Percentiles rank a stretch among this genome's conserved stretches.
Evolutionary conservation across 140 eudicot genomes (phyloP).

Genomic region (Senecio squalidus): DNA sequence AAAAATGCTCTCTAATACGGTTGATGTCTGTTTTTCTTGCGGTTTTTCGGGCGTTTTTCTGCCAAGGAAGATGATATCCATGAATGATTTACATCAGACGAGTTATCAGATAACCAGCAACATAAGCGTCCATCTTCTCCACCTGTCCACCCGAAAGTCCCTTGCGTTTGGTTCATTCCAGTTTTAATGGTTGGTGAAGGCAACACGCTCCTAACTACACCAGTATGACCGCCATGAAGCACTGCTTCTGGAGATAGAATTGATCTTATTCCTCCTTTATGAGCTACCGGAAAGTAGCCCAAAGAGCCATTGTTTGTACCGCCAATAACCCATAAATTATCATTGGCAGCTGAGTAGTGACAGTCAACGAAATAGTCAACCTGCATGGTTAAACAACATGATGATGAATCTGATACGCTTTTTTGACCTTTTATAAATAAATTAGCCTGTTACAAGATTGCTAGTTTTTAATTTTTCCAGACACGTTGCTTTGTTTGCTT

Average conservation of each 20-base stretch:
- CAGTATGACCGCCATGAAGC: constrained; percentile 86
- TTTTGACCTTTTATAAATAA: no score
- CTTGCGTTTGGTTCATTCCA: constrained; percentile 37
- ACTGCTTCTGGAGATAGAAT: constrained; percentile 80
- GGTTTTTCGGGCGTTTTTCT: constrained; percentile 42
- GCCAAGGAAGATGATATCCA: constrained; percentile 71
- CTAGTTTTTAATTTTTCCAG: no score
- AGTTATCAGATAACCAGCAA: constrained; percentile 85
- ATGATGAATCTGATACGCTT: not conserved
- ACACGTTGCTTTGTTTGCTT: no score
- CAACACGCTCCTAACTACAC: constrained; percentile 65
- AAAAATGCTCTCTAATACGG: constrained; percentile 49
- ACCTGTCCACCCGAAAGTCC: constrained; percentile 94
- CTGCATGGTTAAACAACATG: constrained; percentile 31
- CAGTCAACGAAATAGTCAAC: constrained; percentile 96
- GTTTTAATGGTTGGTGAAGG: constrained; percentile 36
- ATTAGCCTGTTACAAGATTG: no score
- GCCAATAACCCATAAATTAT: constrained; percentile 75
- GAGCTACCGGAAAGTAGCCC: constrained; percentile 81
- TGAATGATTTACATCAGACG: constrained; percentile 40
- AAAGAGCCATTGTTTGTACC: constrained; percentile 82
- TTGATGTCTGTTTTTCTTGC: constrained; percentile 57
- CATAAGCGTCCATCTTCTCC: constrained; percentile 95
- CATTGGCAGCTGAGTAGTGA: constrained; percentile 63
- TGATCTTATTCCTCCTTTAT: constrained; percentile 30